Evolutionary conservation across 169 alveolate genomes (phyloP), one percentile per base, ranked within the genome.

Genomic region (Plasmodium vinckei): DNA sequence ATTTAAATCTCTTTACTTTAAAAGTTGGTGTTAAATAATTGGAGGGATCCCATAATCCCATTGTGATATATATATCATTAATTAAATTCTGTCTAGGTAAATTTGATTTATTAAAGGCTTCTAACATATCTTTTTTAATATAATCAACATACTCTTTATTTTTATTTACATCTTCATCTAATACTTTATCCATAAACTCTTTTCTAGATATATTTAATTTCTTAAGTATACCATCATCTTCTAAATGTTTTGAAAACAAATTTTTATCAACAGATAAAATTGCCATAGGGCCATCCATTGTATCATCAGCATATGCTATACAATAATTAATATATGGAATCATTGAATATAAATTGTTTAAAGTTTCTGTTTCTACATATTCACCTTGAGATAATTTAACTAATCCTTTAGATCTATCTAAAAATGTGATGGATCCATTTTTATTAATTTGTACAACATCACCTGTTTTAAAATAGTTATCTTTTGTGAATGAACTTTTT

Each of bases 301-400:
- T 2, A 7, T 82, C 90, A 54, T 82, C 90, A 49, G 72, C 90
- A 82, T 82, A 82, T 23, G 68, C 90, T 6, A 82, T 65, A 82
- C 90, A 82, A 44, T 65, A 21, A 17, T 57, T 61, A 10, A 82
- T 46, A 54, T 67, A 82, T 5, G 75, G 60, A 0, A 82, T 42
- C 12, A 53, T 82, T 15, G 90, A 51, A 39, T 82, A 82, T 0
- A 82, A 12, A 47, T 56, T 82, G 25, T 82, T 82, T 15, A 82
- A 21, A 60, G 57, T 65, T 6, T 65, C 90, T 23, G 90, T 82
- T 25, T 82, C 84, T 42, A 98, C 98, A 92, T 98, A 98, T 87
- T 98, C 99, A 1, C 99, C 99, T 91, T 98, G 98, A 2, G 98
- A 92, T 73, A 98, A 95, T 75, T 98, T 98, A 87, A 98, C 97